Evolutionary conservation across 176 grass and related monocot species (phyloP), one percentile per base, ranked within the genome.

Genomic region (Phoenix dactylifera): DNA sequence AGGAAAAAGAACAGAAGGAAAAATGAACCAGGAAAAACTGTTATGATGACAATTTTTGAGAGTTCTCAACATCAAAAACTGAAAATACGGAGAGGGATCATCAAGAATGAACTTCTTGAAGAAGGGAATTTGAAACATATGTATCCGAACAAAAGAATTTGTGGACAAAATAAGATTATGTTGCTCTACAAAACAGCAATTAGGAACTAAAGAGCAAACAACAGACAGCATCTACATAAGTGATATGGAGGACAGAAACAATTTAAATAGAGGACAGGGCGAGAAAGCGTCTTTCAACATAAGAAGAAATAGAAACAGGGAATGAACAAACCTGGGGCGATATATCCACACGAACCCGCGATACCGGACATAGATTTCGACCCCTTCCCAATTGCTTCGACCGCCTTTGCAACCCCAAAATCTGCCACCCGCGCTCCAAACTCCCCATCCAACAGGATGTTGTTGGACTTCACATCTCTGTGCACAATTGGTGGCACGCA

Each of bases 391-490:
- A 89, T 57, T 20, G 70, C 18, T 7, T 64, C 60, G 24, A 76
- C 73, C 5, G n/a, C 7, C 77, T 76, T 97, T 0, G 92, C 87
- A 3, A 97, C 71, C 54, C 92, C 87, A 54, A 97, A 97, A 61
- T 97, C 92, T 4, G 92, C 77, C 51, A 97, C 78, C 56, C 85
- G 82, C 0, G 87, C 87, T 15, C 77, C 62, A 15, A 67, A 88
- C 16, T 97, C 86, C 0, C 50, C 75, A 58, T 97, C 80, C 35
- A 97, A 65, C 70, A 97, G 22, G 52, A 97, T 97, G 65, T 97
- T 97, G 75, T 90, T 97, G 1, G 92, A 97, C 69, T 97, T 97
- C 6, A 97, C 78, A 53, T 97, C 92, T 58, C 92, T 75, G 60
- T 91, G 92, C 18, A 97, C 63, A 15, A 97, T 85, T 0, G 78